Percentiles rank a stretch among this genome's conserved stretches.
Evolutionary conservation across 805 yeast genomes (phyloP).

Genomic region (Saccharomycopsis microspora): DNA sequence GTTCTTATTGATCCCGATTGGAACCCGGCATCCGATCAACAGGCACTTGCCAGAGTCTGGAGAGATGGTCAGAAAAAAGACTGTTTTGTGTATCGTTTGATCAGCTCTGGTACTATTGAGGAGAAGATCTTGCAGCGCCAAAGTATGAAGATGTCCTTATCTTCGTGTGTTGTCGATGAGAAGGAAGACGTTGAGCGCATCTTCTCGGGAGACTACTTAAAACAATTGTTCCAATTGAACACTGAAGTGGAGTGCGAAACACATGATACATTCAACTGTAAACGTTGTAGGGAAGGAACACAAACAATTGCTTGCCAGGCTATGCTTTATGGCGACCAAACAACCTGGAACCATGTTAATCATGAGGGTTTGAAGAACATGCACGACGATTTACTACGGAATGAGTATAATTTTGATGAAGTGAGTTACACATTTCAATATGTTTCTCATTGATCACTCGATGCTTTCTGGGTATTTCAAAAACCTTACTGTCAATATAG

Average conservation of each 20-base stretch:
- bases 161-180: conserved; percentile 95
- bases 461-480: too few relatives aligned
- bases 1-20: conserved; percentile 89
- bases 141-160: conserved; percentile 82
- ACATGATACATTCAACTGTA: conserved; percentile 84
- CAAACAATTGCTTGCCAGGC: conserved; percentile 64
- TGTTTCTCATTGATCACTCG: conserved; percentile 49
- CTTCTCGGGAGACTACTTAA: conserved; percentile 72
- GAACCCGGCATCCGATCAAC: conserved; percentile 90
- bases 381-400: conserved; percentile 67
- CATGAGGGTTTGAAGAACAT: conserved; percentile 49
- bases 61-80: conserved; percentile 97
- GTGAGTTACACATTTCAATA: conserved; percentile 88
- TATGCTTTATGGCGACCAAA: conserved; percentile 95
- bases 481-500: too few relatives aligned
- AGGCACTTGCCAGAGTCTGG: conserved; percentile 92
- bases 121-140: conserved; percentile 95
- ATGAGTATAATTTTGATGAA: conserved; percentile 58
- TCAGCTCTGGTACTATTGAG: conserved; percentile 90
- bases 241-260: conserved; percentile 72
- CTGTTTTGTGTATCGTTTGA: conserved; percentile 89
- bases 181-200: conserved; percentile 90
- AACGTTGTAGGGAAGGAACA: conserved; percentile 54
- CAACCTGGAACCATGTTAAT: conserved; percentile 90
- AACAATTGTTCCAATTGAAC: conserved; percentile 63